These are phyloP conservation scores for Verticillium isaacii DNA, from an alignment of 2,329 filamentous ascomycete genomes.

Conservation along the genomic window DNA sequence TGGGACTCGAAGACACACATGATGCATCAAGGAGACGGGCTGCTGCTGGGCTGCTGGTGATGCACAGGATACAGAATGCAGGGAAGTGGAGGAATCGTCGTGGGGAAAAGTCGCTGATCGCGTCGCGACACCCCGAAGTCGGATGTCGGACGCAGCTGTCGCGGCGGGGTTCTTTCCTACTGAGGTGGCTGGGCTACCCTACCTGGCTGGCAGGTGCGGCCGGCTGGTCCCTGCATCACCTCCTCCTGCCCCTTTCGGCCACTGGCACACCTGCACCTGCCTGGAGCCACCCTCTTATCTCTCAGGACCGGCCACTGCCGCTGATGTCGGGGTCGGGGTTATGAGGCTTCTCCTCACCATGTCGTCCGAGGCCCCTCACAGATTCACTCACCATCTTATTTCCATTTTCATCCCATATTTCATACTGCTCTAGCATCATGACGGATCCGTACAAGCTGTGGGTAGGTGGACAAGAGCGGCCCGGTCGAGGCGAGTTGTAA, in stretches of 20 bases:
- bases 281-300: neutral
- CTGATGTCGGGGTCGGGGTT: neutral
- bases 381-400: conserved; percentile 2
- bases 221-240: conserved; percentile 2
- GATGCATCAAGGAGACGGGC: conserved; percentile 11
- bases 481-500: conserved; percentile 40
- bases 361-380: neutral
- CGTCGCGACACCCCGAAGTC: neutral
- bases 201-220: conserved; percentile 1
- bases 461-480: conserved; percentile 18
- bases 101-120: neutral
- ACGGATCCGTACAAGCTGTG: conserved; percentile 15
- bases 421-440: conserved; percentile 7
- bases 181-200: neutral
- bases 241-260: conserved; percentile 7
- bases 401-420: neutral
- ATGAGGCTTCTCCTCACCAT: neutral
- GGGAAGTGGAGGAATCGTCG: neutral
- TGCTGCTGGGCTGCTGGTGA: neutral
- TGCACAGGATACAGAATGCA: neutral
- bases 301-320: neutral
- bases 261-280: neutral
- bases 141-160: neutral
- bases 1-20: conserved; percentile 9
- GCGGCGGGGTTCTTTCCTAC: neutral